A percentile compares a stretch with the other conserved stretches of the same genome.
These are phyloP conservation scores for Alternaria sp. DNA, from an alignment of 2,329 filamentous ascomycete species.

Conservation along the genomic window DNA sequence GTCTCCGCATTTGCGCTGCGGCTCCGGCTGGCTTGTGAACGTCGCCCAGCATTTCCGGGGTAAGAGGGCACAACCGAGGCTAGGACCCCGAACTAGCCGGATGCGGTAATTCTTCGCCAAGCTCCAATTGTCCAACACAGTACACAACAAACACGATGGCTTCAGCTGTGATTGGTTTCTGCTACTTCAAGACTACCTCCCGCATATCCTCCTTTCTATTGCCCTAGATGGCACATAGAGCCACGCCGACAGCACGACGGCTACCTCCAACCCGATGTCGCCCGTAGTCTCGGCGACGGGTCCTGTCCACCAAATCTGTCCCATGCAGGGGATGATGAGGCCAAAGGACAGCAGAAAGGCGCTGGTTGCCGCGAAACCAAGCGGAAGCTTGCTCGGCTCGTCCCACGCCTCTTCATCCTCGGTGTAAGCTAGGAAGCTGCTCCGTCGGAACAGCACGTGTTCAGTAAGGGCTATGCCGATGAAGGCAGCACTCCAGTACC, in stretches of 20 bases:
- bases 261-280: constrained; percentile 72
- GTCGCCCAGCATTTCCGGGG: constrained; percentile 39
- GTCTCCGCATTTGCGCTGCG: constrained; percentile 41
- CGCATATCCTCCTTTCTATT: constrained; percentile 48
- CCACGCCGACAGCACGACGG: constrained; percentile 60
- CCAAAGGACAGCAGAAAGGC: constrained; percentile 53
- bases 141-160: not conserved
- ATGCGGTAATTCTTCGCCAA: constrained; percentile 16
- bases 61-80: constrained; percentile 41
- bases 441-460: constrained; percentile 51
- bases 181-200: constrained; percentile 1
- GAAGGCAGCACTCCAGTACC: constrained; percentile 50
- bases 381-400: constrained; percentile 51
- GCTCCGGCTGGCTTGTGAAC: constrained; percentile 46
- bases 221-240: constrained; percentile 57
- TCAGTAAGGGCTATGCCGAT: constrained; percentile 48
- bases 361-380: constrained; percentile 53
- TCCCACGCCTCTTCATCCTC: constrained; percentile 55
- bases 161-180: not conserved
- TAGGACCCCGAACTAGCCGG: constrained; percentile 29
- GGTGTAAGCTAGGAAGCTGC: constrained; percentile 44
- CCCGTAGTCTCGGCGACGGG: constrained; percentile 68
- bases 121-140: constrained; percentile 20
- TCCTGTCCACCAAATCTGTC: constrained; percentile 68
- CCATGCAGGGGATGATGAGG: constrained; percentile 67